Percentiles rank a stretch among this genome's conserved stretches.
These are phyloP conservation scores for Microcyclosporella mali DNA, from an alignment of 2,329 filamentous ascomycete genomes.

Conservation along the genomic window DNA sequence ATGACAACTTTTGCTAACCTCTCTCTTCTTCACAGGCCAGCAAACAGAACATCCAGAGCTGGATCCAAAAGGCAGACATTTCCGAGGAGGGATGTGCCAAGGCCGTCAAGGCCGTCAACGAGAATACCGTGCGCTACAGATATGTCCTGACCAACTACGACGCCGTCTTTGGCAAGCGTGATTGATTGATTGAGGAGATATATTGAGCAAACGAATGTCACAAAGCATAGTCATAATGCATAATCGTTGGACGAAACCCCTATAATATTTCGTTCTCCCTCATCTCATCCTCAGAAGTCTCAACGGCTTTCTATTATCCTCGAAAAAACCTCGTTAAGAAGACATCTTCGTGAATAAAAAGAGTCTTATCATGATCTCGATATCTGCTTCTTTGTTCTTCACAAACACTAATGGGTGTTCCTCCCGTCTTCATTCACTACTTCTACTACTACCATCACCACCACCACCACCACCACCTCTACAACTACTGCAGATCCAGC, in stretches of 20 bases:
- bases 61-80: constrained; percentile 64
- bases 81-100: constrained; percentile 63
- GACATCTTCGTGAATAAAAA: too few species aligned
- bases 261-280: too few species aligned
- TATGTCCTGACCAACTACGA: constrained; percentile 65
- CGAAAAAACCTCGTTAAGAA: too few species aligned
- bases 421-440: too few species aligned
- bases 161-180: constrained; percentile 55
- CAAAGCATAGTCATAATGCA: background rate
- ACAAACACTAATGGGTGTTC: too few species aligned
- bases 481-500: constrained; percentile 43
- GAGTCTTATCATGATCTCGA: too few species aligned
- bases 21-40: constrained; percentile 30
- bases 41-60: constrained; percentile 48
- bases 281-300: too few species aligned
- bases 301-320: too few species aligned
- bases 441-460: too few species aligned
- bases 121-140: constrained; percentile 65
- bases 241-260: constrained; percentile 1
- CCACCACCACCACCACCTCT: too few species aligned
- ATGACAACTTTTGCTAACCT: too few species aligned
- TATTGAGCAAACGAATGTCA: background rate
- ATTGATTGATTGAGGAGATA: constrained; percentile 15
- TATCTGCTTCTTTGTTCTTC: too few species aligned
- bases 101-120: constrained; percentile 59